These are phyloP conservation scores for Yamadazyma trypodendri DNA, from an alignment of 1,139 yeast genomes.

Conservation along the genomic window DNA sequence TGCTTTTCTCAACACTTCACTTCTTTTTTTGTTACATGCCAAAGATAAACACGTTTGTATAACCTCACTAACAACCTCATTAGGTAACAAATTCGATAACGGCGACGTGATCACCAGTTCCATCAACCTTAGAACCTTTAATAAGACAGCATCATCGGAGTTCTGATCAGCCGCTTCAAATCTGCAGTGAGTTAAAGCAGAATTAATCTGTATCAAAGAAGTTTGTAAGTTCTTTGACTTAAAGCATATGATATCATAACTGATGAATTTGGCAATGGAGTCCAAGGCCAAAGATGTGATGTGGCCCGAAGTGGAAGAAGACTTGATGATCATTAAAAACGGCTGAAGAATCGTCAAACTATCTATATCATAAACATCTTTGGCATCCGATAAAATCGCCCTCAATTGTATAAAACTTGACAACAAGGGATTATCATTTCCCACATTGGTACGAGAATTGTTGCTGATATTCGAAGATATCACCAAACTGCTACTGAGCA, in stretches of 20 bases:
- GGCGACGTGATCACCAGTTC: slow-evolving; percentile 68
- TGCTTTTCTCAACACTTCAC: slow-evolving; percentile 83
- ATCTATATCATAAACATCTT: slow-evolving; percentile 58
- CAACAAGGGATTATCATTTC: slow-evolving; percentile 61
- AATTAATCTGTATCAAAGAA: slow-evolving; percentile 59
- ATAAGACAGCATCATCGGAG: slow-evolving; percentile 86
- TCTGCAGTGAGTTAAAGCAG: slow-evolving; percentile 88
- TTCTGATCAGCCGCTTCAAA: slow-evolving; percentile 95
- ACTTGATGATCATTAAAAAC: slow-evolving; percentile 79
- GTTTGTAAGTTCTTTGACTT: slow-evolving; percentile 45
- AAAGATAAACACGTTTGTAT: slow-evolving; percentile 88
- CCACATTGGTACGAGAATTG: slow-evolving; percentile 14
- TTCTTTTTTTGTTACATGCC: slow-evolving; percentile 90
- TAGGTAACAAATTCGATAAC: slow-evolving; percentile 64
- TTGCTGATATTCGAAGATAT: slow-evolving; percentile 19
- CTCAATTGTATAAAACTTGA: slow-evolving; percentile 81
- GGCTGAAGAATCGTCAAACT: slow-evolving; percentile 80
- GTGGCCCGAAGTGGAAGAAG: slow-evolving; percentile 81
- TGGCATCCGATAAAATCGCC: slow-evolving; percentile 61
- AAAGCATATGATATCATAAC: slow-evolving; percentile 55
- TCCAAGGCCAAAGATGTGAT: slow-evolving; percentile 81
- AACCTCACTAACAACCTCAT: slow-evolving; percentile 84
- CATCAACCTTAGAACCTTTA: slow-evolving; percentile 76
- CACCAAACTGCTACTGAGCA: slow-evolving; percentile 27
- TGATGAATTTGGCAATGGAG: slow-evolving; percentile 69